These are phyloP conservation scores for Rubus parviflorus DNA, from an alignment of 306 rosid genomes.

Conservation along the genomic window DNA sequence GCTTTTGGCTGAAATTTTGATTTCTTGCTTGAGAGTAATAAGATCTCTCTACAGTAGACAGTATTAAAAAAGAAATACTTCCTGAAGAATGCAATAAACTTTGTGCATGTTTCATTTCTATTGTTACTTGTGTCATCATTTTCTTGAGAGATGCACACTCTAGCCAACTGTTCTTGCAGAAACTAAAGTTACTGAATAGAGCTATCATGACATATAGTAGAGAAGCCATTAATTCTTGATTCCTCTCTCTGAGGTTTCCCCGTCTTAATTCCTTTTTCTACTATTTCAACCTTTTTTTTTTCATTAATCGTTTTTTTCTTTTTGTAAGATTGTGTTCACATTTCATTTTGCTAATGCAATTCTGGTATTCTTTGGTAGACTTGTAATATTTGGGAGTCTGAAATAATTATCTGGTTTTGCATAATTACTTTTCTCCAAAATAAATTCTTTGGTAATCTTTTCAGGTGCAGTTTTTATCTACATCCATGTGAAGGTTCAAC, in stretches of 20 bases:
- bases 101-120: conserved; percentile 1
- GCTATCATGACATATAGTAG: neutral
- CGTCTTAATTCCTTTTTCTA: conserved; percentile 1
- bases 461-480: conserved; percentile 96
- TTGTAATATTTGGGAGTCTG: neutral
- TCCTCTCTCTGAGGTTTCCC: neutral
- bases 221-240: neutral
- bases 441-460: conserved; percentile 14
- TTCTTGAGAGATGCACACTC: neutral
- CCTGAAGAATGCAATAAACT: neutral
- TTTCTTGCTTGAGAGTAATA: neutral
- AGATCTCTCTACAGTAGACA: neutral
- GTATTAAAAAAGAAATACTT: neutral
- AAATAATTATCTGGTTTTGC: neutral
- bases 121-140: neutral
- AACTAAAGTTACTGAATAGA: neutral
- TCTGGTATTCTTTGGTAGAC: conserved; percentile 19
- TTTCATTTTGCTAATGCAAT: neutral
- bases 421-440: neutral
- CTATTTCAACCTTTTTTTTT: conserved; percentile 2
- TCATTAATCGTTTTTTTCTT: neutral
- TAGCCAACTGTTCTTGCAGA: neutral
- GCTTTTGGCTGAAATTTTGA: conserved; percentile 3
- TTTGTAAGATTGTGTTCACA: neutral
- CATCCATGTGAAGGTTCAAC: conserved; percentile 94